Percentiles rank a stretch among this genome's conserved stretches.
phyloP scores from a whole-genome alignment of 306 rosid genomes.

The Inga laurina region DNA sequence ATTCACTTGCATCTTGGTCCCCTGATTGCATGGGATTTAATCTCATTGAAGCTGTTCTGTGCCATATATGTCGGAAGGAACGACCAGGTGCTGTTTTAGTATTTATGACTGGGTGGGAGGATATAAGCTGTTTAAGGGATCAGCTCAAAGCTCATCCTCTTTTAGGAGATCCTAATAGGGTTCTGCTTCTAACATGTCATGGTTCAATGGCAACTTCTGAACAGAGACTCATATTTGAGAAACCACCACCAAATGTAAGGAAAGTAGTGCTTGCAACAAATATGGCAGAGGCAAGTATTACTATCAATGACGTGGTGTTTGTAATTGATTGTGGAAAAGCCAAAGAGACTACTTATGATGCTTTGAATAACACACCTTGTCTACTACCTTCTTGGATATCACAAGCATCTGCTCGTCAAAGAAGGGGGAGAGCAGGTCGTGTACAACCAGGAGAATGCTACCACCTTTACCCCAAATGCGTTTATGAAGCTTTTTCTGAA shows the following conservation, averaged over 20 bases:
- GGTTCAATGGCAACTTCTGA: conserved; percentile 98
- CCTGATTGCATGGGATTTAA: conserved; percentile 95
- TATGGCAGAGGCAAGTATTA: conserved; percentile 99
- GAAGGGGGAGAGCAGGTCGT: conserved; percentile 98
- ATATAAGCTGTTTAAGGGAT: conserved; percentile 89
- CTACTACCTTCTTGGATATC: conserved; percentile 96
- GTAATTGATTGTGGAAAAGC: conserved; percentile 98
- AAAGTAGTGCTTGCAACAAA: conserved; percentile 94
- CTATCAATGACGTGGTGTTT: conserved; percentile 89
- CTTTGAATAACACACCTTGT: conserved; percentile 95
- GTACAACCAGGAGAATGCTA: conserved; percentile 97
- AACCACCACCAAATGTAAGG: conserved; percentile 80
- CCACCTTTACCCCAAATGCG: conserved; percentile 93
- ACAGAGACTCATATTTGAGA: conserved; percentile 95
- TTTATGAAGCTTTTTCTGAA: conserved; percentile 88
- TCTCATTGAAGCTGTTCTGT: conserved; percentile 92
- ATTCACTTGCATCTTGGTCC: conserved; percentile 81
- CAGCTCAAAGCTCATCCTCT: conserved; percentile 96
- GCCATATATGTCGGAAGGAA: conserved; percentile 97
- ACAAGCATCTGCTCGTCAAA: conserved; percentile 96
- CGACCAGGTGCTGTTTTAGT: conserved; percentile 91
- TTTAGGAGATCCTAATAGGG: conserved; percentile 93
- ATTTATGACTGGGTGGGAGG: conserved; percentile 99
- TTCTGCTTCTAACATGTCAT: conserved; percentile 88
- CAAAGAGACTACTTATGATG: conserved; percentile 96